Evolutionary conservation across 345 rosid genomes (phyloP), one percentile per base, ranked within the genome.

Genomic region (Lumnitzera littorea): DNA sequence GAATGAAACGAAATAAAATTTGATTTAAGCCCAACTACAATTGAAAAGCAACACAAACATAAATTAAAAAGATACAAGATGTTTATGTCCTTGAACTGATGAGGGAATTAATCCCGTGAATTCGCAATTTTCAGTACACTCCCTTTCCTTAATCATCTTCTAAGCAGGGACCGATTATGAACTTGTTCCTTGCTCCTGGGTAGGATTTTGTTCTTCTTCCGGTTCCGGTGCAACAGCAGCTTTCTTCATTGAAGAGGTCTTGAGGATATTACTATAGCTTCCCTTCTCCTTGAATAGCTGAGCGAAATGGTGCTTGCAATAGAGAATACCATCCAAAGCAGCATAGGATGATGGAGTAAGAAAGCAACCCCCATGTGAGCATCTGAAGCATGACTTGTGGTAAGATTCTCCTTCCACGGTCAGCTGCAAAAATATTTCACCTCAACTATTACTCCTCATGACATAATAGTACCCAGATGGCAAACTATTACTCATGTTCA

Each of bases 271-370:
- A 50, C 16, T 75, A 63, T 78, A 78, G 71, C 70, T 56, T 46
- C 86, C 86, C 46, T 67, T 82, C 71, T 78, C 78, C 69, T 74
- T 82, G 69, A 82, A 82, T 59, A 81, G 68, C 71, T 81, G 86
- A 3, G 77, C 57, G 43, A 78, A 81, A 61, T 81, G 86, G 56
- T 54, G 78, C 72, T 82, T 82, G 73, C 83, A 82, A 70, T 76
- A 82, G 13, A 82, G 60, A 56, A 69, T 48, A 0, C 86, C 83
- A 27, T 82, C 83, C 16, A 82, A 62, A 5, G 86, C 83, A 4
- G 86, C 86, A 31, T 82, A 82, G 29, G 69, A 51, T 17, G 86
- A 78, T 12, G 83, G 64, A 7, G 77, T 74, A 7, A 82, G 56
- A 36, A 48, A 67, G 62, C 86, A 82, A 7, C 86, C 83, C 1